Evolutionary conservation across 2,329 filamentous ascomycete genomes (phyloP).

Genomic region (Acephala macrosclerotiorum): DNA sequence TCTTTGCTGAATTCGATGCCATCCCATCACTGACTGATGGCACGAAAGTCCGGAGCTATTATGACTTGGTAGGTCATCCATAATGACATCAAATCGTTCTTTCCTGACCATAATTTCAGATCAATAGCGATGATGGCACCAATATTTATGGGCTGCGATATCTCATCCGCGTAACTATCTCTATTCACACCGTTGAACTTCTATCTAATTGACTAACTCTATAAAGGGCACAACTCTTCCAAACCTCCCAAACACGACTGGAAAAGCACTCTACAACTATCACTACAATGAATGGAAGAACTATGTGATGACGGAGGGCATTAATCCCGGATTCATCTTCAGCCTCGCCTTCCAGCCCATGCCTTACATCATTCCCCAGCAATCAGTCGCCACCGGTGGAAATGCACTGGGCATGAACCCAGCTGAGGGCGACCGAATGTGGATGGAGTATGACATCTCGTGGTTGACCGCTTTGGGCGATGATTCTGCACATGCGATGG

Average conservation of each 20-base stretch:
- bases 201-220: neutral
- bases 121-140: neutral
- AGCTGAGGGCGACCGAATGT: neutral
- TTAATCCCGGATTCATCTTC: neutral
- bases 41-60: neutral
- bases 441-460: neutral
- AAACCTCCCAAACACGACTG: neutral
- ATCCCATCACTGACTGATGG: constrained; percentile 39
- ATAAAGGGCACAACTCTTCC: neutral
- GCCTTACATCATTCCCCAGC: neutral
- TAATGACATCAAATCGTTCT: neutral
- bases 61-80: neutral
- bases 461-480: neutral
- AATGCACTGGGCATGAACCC: neutral
- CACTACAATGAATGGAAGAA: neutral
- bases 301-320: neutral
- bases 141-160: neutral
- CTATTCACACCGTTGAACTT: neutral
- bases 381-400: neutral
- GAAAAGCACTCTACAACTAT: neutral
- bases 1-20: constrained; percentile 56
- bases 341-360: neutral
- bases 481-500: neutral
- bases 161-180: neutral
- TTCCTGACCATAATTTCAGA: neutral